Evolutionary conservation across 352 stramenopile genomes (phyloP).

Genomic region (Globisporangium apiculatum): DNA sequence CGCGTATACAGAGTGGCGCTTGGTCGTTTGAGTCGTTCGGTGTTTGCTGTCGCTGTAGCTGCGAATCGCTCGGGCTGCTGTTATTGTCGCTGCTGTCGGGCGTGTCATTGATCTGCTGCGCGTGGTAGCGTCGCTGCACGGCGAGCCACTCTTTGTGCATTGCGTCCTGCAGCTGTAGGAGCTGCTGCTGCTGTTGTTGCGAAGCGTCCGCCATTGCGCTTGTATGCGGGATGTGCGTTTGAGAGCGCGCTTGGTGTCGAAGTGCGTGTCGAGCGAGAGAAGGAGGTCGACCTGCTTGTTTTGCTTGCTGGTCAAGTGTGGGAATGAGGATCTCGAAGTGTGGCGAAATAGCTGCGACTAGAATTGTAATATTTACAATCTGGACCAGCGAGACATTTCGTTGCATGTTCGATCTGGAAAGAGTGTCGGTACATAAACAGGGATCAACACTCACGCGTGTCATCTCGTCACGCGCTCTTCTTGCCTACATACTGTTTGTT

Average conservation of each 20-base stretch:
- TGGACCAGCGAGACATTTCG: too few species aligned
- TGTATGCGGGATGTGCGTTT: background rate
- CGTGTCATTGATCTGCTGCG: constrained; percentile 19
- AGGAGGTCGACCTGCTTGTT: background rate
- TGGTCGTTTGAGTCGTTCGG: background rate
- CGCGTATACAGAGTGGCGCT: constrained; percentile 4
- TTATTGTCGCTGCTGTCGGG: constrained; percentile 6
- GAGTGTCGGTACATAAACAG: too few species aligned
- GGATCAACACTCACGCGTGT: too few species aligned
- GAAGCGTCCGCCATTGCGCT: constrained; percentile 2
- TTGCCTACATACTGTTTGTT: too few species aligned
- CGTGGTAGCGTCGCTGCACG: constrained; percentile 57
- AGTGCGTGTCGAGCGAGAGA: background rate
- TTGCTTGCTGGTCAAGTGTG: background rate
- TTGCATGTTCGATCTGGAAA: too few species aligned
- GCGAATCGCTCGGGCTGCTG: background rate
- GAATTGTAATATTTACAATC: too few species aligned
- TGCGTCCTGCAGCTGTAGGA: constrained; percentile 17
- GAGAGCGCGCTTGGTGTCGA: background rate
- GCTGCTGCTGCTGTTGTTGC: constrained; percentile 3
- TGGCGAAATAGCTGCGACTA: too few species aligned
- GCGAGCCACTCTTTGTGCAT: constrained; percentile 55
- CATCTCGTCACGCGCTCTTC: too few species aligned
- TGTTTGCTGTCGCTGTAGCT: background rate
- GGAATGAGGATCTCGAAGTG: too few species aligned